Conservation (phyloP, 768 basidiomycete genomes). For the Trametes maxima region DNA sequence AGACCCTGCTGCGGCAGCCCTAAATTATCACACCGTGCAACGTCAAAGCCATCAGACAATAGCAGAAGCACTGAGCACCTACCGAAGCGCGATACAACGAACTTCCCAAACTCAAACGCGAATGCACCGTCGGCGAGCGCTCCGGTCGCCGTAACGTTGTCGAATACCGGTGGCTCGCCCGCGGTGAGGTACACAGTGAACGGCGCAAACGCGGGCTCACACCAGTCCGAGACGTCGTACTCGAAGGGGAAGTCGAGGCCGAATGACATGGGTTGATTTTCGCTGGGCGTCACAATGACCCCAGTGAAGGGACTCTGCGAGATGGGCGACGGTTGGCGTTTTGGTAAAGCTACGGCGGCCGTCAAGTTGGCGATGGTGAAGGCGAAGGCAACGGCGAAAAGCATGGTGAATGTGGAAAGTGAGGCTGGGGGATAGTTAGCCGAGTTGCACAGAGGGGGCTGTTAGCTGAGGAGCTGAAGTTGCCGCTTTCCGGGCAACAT, state of each 20-base stretch:
- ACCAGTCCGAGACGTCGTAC: conserved; percentile 20
- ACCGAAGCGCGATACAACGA: conserved; percentile 27
- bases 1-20: conserved; percentile 16
- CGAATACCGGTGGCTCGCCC: conserved; percentile 18
- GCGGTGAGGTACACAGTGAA: conserved; percentile 24
- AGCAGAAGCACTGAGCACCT: not conserved
- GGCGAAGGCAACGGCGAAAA: not conserved
- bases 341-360: conserved; percentile 11
- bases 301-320: conserved; percentile 25
- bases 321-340: conserved; percentile 16
- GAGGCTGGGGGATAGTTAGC: not conserved
- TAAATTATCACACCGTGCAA: not conserved
- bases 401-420: conserved; percentile 7
- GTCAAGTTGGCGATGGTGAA: not conserved
- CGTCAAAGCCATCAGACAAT: not conserved
- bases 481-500: not conserved
- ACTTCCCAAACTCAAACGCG: conserved; percentile 22
- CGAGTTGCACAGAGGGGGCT: not conserved
- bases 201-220: conserved; percentile 23
- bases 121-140: conserved; percentile 22
- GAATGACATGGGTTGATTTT: conserved; percentile 6
- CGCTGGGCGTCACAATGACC: conserved; percentile 13
- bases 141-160: conserved; percentile 21
- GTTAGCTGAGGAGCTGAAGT: not conserved
- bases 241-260: conserved; percentile 20